Base-by-base conservation (phyloP, 768 basidiomycete genomes). In the Boletellus sp. region DNA sequence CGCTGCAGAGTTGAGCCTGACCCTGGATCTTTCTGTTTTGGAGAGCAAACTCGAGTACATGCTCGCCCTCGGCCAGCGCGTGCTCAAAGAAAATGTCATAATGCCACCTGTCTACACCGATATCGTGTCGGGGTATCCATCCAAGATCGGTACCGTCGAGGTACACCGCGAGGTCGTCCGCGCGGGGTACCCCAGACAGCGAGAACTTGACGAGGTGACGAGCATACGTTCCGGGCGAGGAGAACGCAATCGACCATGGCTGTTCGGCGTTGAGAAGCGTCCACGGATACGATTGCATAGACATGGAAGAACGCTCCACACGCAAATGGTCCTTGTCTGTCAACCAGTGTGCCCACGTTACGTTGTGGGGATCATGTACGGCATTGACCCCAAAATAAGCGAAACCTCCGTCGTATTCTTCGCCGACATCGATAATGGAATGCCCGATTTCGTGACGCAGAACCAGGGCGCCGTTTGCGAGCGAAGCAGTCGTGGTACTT, bases 381-480 rank as follows among this genome's bases (percentile, higher is more conserved):
- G 85, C 78, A 58, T 91, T 87, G 32, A 76, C 73, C 15, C 88
- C 88, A 57, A 76, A 87, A 64, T 90, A 91, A 3, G 73, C 83
- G 52, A 67, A 80, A 4, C 86, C 88, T 12, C 87, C 88, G 55
- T 90, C 89, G 60, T 91, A 90, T 68, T 90, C 88, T 67, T 90
- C 89, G 4, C 89, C 89, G 17, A 88, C 83, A 7, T 79, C 70
- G 56, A 90, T 86, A 42, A 90, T 79, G 20, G 85, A 87, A 67
- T 91, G 88, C 0, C 88, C 88, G 1, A 90, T 78, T 65, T 90
- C 88, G 58, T 89, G 88, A 6, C 87, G 78, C 26, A 90, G 75
- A 6, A 90, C 85, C 17, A 87, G 75, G 16, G 86, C 78, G 0
- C 88, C 87, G 47, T 90, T 91, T 12, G 80, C 74, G 17, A 79